Evolutionary conservation across 2,329 filamentous ascomycete species (phyloP).

Genomic region (Metarhizium brunneum): DNA sequence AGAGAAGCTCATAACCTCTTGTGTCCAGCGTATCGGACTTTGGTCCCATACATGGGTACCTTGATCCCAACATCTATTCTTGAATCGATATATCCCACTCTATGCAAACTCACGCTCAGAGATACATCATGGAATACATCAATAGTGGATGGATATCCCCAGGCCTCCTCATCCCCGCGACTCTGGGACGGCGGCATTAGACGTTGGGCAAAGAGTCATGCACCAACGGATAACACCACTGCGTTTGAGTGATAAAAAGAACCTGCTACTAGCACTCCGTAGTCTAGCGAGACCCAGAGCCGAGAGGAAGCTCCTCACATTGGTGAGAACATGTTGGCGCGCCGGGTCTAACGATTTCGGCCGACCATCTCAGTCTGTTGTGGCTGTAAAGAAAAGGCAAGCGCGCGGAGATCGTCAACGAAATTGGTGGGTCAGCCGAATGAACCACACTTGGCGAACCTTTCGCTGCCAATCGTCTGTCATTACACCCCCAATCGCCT

Average conservation of each 20-base stretch:
- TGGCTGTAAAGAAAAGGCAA: not conserved
- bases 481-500: not conserved
- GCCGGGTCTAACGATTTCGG: constrained; percentile 2
- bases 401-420: constrained; percentile 2
- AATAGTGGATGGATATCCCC: not conserved
- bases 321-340: not conserved
- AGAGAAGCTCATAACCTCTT: too few species aligned
- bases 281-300: not conserved
- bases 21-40: too few species aligned
- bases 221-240: too few species aligned
- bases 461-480: constrained; percentile 3
- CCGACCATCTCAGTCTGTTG: constrained; percentile 1
- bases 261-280: not conserved
- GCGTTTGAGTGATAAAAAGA: not conserved
- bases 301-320: not conserved
- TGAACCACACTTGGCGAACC: constrained; percentile 1
- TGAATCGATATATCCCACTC: too few species aligned
- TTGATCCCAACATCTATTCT: too few species aligned
- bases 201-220: too few species aligned
- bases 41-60: too few species aligned
- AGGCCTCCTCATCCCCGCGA: constrained; percentile 1
- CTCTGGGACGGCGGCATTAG: not conserved
- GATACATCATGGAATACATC: too few species aligned
- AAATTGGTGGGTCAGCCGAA: not conserved
- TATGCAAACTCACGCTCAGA: too few species aligned